phyloP scores from a whole-genome alignment of 805 yeast species.

The Suhomyces kilbournensis region DNA sequence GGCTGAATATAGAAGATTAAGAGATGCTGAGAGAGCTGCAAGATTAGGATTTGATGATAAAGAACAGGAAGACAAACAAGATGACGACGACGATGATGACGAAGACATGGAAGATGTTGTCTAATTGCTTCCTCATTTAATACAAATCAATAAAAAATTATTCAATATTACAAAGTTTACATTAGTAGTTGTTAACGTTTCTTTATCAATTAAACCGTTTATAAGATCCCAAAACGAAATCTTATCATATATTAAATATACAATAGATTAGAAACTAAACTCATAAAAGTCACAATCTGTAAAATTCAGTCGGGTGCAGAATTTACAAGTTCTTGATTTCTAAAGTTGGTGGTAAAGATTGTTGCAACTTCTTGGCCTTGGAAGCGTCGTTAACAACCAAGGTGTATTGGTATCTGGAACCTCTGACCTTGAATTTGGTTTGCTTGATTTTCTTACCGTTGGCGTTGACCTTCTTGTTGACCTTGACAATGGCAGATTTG shows the following conservation, averaged over 20 bases:
- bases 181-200: not conserved
- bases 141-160: not conserved
- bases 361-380: slow-evolving; percentile 96
- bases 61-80: slow-evolving; percentile 38
- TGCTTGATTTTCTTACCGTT: slow-evolving; percentile 83
- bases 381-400: slow-evolving; percentile 91
- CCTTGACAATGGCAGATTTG: slow-evolving; percentile 89
- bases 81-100: slow-evolving; percentile 64
- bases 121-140: slow-evolving; percentile 14
- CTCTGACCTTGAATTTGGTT: slow-evolving; percentile 99
- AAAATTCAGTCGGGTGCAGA: slow-evolving; percentile 3
- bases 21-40: slow-evolving; percentile 74
- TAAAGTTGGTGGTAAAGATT: slow-evolving; percentile 94
- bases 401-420: slow-evolving; percentile 91
- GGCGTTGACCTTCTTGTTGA: slow-evolving; percentile 78
- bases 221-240: slow-evolving; percentile 3
- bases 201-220: slow-evolving; percentile 3
- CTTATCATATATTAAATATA: slow-evolving; percentile 10
- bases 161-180: not conserved
- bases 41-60: slow-evolving; percentile 51
- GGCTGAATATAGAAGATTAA: slow-evolving; percentile 80
- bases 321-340: slow-evolving; percentile 55
- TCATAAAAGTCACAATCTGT: slow-evolving; percentile 4
- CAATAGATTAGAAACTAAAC: slow-evolving; percentile 8
- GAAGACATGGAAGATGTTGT: slow-evolving; percentile 79